These are phyloP conservation scores for Ceratocystis smalleyi DNA, from an alignment of 2,329 filamentous ascomycete genomes.

Conservation along the genomic window DNA sequence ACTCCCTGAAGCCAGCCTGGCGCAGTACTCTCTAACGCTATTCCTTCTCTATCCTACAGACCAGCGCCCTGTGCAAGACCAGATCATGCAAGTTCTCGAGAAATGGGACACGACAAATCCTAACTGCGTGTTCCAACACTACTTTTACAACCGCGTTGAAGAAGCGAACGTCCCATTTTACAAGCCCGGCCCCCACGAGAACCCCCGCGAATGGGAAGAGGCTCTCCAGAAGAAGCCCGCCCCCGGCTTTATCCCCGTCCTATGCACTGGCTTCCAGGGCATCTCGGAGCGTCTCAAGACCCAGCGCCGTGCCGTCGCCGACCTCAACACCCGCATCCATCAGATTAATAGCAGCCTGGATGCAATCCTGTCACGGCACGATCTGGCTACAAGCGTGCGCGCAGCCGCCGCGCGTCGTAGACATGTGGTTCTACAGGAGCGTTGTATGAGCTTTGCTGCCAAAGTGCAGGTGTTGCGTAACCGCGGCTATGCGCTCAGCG, in stretches of 20 bases:
- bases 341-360: slow-evolving; percentile 63
- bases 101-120: slow-evolving; percentile 60
- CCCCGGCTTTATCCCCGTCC: slow-evolving; percentile 59
- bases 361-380: slow-evolving; percentile 58
- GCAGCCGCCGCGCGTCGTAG: slow-evolving; percentile 56
- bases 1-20: neutral
- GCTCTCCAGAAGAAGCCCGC: slow-evolving; percentile 66
- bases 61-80: slow-evolving; percentile 59
- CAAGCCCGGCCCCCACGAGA: slow-evolving; percentile 52
- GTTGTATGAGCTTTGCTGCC: slow-evolving; percentile 58
- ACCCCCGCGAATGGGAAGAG: slow-evolving; percentile 69
- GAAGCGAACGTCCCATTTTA: slow-evolving; percentile 62
- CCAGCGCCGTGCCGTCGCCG: slow-evolving; percentile 52
- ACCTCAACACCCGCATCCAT: slow-evolving; percentile 58
- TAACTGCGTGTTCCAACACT: slow-evolving; percentile 62
- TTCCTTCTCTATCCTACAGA: slow-evolving; percentile 21
- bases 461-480: slow-evolving; percentile 70
- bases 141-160: slow-evolving; percentile 77
- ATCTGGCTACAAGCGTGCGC: slow-evolving; percentile 59
- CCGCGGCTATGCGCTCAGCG: slow-evolving; percentile 63
- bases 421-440: slow-evolving; percentile 56
- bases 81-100: slow-evolving; percentile 51
- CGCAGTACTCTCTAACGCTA: slow-evolving; percentile 4
- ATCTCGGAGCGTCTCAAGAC: slow-evolving; percentile 56
- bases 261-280: slow-evolving; percentile 57